Conservation (phyloP, 2,329 filamentous ascomycete species). For the Penicillium sp. region DNA sequence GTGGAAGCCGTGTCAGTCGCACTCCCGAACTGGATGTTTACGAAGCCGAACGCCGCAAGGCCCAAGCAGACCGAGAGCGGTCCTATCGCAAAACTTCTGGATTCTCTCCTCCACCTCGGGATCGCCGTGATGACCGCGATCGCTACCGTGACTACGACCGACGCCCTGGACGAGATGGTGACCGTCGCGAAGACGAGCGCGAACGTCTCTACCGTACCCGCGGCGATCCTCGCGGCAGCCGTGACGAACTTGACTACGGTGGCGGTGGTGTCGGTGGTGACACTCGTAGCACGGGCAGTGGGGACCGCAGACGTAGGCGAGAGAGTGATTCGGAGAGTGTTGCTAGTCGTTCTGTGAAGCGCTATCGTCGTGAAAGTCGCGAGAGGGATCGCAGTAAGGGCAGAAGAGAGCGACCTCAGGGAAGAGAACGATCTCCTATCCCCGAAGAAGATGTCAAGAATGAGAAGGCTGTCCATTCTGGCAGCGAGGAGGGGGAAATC, state of each 20-base stretch:
- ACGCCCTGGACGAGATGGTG: background rate
- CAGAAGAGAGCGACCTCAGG: slow-evolving; percentile 65
- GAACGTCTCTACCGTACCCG: slow-evolving; percentile 83
- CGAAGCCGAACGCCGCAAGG: slow-evolving; percentile 91
- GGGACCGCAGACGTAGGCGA: slow-evolving; percentile 73
- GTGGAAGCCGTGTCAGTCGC: slow-evolving; percentile 69
- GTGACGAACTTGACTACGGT: slow-evolving; percentile 90
- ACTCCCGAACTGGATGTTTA: slow-evolving; percentile 93
- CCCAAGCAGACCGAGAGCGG: slow-evolving; percentile 90
- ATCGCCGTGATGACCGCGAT: slow-evolving; percentile 44
- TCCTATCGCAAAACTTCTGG: slow-evolving; percentile 84
- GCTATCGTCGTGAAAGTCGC: slow-evolving; percentile 47
- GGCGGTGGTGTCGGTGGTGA: slow-evolving; percentile 77
- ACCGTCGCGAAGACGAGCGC: slow-evolving; percentile 88
- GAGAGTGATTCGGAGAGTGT: slow-evolving; percentile 74
- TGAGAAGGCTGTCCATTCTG: slow-evolving; percentile 69
- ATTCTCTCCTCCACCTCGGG: slow-evolving; percentile 57
- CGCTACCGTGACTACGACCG: slow-evolving; percentile 40
- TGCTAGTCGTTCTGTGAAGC: slow-evolving; percentile 66
- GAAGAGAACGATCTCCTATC: slow-evolving; percentile 36
- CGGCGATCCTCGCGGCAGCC: slow-evolving; percentile 76
- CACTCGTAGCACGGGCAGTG: slow-evolving; percentile 58
- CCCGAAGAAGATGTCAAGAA: slow-evolving; percentile 42
- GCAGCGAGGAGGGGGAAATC: slow-evolving; percentile 97
- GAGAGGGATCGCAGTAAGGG: slow-evolving; percentile 42